Base-by-base conservation (phyloP, 179 eudicot genomes). In the Beta macrorhiza region DNA sequence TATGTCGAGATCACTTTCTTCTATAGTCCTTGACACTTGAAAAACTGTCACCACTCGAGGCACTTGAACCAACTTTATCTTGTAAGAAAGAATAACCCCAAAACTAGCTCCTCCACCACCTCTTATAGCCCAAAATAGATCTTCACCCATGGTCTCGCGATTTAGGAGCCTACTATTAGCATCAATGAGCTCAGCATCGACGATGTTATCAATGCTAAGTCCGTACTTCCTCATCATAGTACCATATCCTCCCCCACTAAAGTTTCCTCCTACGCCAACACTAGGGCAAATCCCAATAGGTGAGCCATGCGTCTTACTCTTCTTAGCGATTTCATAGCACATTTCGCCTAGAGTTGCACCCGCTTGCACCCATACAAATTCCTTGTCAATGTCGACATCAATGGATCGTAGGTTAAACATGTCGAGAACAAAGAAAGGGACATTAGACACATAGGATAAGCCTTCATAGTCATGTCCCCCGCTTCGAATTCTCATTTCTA, bases 41-140 rank as follows among this genome's bases (percentile, higher is more conserved):
- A 87, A 87, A 20, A 65, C 86, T 5, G 89, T 87, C 9, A 85
- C 86, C 11, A 44, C 53, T 67, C 59, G 57, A 1, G 87, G 89
- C 1, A 87, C 86, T 0, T 70, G 67, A 22, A 85, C 84, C 25
- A 87, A 19, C 59, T 82, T 78, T 29, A 85, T 73, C 58, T 79
- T 85, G 76, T 79, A 87, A 4, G 87, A 73, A 52, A 87, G 2
- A 1, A 87, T 77, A 25, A 87, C 87, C 37, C 87, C 78, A 19
- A 87, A 87, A 19, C 86, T 87, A 17, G 84, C 82, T 15, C 76
- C 89, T 1, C 86, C 89, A 2, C 89, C 88, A 2, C 88, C 87
- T 25, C 75, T 56, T 19, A 82, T 82, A 4, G 84, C 84, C 84
- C 84, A 82, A 70, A 82, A 82, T 0, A 83, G 49, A 57, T 79